These are phyloP conservation scores for Acrodontium crateriforme DNA, from an alignment of 2,329 filamentous ascomycete genomes.

Conservation along the genomic window DNA sequence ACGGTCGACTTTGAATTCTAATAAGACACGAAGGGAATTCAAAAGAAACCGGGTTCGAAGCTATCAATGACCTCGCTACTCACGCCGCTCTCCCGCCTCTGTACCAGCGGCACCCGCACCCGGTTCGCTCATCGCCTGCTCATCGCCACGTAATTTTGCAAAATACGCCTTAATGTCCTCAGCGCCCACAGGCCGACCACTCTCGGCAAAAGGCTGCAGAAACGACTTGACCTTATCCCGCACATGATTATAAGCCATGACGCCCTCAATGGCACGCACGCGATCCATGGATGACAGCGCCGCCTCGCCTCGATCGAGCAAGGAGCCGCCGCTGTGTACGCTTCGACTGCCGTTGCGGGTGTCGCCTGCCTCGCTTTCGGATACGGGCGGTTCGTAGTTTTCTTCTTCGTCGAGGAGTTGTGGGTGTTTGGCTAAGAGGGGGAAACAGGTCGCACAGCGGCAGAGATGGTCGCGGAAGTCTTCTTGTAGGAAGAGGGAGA, in stretches of 20 bases:
- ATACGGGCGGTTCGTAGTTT: constrained; percentile 81
- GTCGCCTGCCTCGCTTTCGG: constrained; percentile 40
- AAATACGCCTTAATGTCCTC: constrained; percentile 97
- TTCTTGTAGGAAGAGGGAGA: constrained; percentile 72
- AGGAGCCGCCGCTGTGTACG: constrained; percentile 61
- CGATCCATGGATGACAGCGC: constrained; percentile 85
- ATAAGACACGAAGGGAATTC: too few species aligned
- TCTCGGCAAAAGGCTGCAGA: constrained; percentile 85
- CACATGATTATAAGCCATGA: constrained; percentile 95
- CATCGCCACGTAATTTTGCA: constrained; percentile 82
- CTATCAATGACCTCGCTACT: too few species aligned
- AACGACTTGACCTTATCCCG: constrained; percentile 95
- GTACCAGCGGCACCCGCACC: constrained; percentile 19
- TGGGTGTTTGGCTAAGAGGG: constrained; percentile 52
- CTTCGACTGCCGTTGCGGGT: constrained; percentile 38
- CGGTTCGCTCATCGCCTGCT: constrained; percentile 32
- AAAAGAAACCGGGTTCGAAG: too few species aligned
- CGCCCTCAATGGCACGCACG: constrained; percentile 80
- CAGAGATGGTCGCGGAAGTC: constrained; percentile 74
- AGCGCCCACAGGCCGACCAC: constrained; percentile 71
- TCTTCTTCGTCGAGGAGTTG: constrained; percentile 92
- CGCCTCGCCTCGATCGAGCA: constrained; percentile 84
- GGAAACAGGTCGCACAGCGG: constrained; percentile 69
- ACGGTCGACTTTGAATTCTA: too few species aligned
- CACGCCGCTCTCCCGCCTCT: constrained; percentile 27